Base-by-base conservation (phyloP, 257 asterid genomes). In the Solanum ahanhuiri region DNA sequence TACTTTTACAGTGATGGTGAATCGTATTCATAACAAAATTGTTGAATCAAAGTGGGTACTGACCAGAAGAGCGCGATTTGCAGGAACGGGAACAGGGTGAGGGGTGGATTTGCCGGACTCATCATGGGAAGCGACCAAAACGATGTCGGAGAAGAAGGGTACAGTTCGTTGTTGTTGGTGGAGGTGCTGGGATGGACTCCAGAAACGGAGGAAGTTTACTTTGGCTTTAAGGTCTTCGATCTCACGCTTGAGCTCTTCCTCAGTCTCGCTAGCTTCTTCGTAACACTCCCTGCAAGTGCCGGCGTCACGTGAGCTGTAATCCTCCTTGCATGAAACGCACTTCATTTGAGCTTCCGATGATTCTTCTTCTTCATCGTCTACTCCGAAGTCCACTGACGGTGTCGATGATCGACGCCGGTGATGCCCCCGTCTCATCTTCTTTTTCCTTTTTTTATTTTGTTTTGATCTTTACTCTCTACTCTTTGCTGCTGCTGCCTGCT, bases 211-310 rank as follows among this genome's bases (percentile, higher is more conserved):
- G 89, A 95, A 95, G 88, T 92, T 91, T 67, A 95, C 94, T 77
- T 95, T 95, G 2, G 95, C 89, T 85, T 93, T 95, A 82, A 95
- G 94, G 57, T 95, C 98, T 2, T 94, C 95, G 92, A 95, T 94
- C 95, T 95, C 96, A 7, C 94, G 94, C 90, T 93, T 94, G 71
- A 93, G 97, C 72, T 94, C 98, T 87, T 96, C 96, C 91, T 96
- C 96, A 17, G 97, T 94, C 94, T 94, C 99, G 12, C 98, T 95
- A 25, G 99, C 99, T 89, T 96, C 99, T 75, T 91, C 96, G 90
- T 94, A 96, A 90, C 98, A 96, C 89, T 96, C 99, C 69, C 98
- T 90, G 90, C 98, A 96, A 7, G 98, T 96, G 63, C 99, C 99
- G 71, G 95, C 95, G 81, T 91, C 90, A 35, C 90, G 90, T 17